Percentiles rank a stretch among this genome's conserved stretches.
These are phyloP conservation scores for Candida wancherniae DNA, from an alignment of 805 yeast genomes.

Conservation along the genomic window DNA sequence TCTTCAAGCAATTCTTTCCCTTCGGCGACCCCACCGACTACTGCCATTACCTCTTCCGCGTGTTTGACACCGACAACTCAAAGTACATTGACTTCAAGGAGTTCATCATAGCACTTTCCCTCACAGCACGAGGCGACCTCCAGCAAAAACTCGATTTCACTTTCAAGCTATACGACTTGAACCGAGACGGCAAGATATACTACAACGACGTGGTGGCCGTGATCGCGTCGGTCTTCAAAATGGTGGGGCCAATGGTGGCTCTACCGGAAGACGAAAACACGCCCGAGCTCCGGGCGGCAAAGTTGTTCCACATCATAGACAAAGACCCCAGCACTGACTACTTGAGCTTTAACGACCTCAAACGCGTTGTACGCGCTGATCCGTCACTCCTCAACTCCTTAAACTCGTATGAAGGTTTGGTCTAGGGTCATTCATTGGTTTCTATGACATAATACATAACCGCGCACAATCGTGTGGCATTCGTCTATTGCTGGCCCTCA, in stretches of 20 bases:
- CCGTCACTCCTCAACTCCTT: constrained; percentile 73
- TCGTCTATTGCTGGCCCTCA: constrained; percentile 57
- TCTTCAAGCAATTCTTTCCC: constrained; percentile 95
- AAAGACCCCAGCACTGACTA: constrained; percentile 59
- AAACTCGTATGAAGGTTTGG: constrained; percentile 75
- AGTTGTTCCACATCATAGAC: constrained; percentile 71
- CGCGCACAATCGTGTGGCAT: constrained; percentile 73
- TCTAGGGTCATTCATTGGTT: constrained; percentile 46
- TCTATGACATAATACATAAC: constrained; percentile 89
- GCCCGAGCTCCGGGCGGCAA: constrained; percentile 81
- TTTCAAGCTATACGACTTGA: constrained; percentile 79
- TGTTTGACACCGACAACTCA: constrained; percentile 75
- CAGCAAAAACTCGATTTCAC: constrained; percentile 90
- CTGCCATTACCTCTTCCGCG: constrained; percentile 81
- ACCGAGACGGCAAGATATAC: constrained; percentile 69
- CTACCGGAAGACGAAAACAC: constrained; percentile 86
- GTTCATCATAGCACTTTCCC: constrained; percentile 80
- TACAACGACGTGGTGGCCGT: constrained; percentile 78
- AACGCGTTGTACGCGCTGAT: constrained; percentile 73
- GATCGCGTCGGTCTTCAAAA: constrained; percentile 79
- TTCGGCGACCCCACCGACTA: constrained; percentile 95
- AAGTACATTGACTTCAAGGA: constrained; percentile 89
- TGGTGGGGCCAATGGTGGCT: constrained; percentile 93
- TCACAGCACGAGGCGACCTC: constrained; percentile 78
- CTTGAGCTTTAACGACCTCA: constrained; percentile 79